These are phyloP conservation scores for Quercus lobata DNA, from an alignment of 331 rosid genomes.

Conservation along the genomic window DNA sequence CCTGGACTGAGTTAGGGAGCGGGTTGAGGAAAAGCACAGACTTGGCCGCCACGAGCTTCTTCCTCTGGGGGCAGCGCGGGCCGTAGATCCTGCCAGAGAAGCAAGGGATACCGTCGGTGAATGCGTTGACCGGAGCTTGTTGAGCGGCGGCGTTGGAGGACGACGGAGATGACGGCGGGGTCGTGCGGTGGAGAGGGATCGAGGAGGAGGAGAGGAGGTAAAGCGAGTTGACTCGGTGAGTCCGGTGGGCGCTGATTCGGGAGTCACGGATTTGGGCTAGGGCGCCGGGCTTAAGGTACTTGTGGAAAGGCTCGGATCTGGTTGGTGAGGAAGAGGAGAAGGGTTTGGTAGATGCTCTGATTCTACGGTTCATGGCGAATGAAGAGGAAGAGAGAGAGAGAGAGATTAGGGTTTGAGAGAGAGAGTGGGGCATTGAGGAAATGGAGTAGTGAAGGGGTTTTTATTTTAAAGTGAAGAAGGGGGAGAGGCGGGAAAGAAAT, in stretches of 20 bases:
- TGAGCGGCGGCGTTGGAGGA: slow-evolving; percentile 15
- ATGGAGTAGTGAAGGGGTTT: neutral
- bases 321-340: slow-evolving; percentile 4
- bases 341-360: slow-evolving; percentile 21
- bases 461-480: neutral
- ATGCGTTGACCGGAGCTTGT: slow-evolving; percentile 19
- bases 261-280: slow-evolving; percentile 84
- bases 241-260: slow-evolving; percentile 56
- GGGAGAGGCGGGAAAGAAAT: slow-evolving; percentile 15
- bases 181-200: slow-evolving; percentile 27
- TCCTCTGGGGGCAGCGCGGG: slow-evolving; percentile 70
- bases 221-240: slow-evolving; percentile 25
- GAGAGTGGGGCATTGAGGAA: neutral
- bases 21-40: slow-evolving; percentile 37
- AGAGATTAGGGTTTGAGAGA: neutral
- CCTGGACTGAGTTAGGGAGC: slow-evolving; percentile 38
- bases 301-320: slow-evolving; percentile 45
- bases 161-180: slow-evolving; percentile 15
- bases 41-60: slow-evolving; percentile 73
- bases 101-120: slow-evolving; percentile 45
- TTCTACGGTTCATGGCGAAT: slow-evolving; percentile 50
- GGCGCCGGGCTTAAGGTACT: slow-evolving; percentile 83
- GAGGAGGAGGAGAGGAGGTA: neutral
- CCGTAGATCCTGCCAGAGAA: slow-evolving; percentile 45
- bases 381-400: neutral